These are phyloP conservation scores for Trichosporon sp. DNA, from an alignment of 1,284 basidiomycete genomes.

Conservation along the genomic window DNA sequence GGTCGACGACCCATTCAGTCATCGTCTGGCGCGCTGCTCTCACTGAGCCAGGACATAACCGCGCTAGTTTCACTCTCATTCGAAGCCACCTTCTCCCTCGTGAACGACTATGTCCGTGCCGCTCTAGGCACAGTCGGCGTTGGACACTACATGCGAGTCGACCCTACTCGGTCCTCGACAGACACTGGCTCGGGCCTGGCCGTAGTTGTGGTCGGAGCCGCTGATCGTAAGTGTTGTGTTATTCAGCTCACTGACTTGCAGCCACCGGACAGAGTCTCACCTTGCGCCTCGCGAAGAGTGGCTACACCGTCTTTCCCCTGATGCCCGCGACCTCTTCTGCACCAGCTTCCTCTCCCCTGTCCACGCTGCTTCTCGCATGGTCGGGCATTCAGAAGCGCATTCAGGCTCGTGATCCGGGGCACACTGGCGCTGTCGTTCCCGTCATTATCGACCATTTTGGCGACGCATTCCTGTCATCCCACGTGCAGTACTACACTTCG, in stretches of 20 bases:
- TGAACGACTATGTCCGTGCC: slow-evolving; percentile 40
- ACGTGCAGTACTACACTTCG: slow-evolving; percentile 20
- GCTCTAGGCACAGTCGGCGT: slow-evolving; percentile 38
- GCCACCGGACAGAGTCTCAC: slow-evolving; percentile 49
- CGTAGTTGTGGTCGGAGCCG: slow-evolving; percentile 48
- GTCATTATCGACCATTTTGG: slow-evolving; percentile 49
- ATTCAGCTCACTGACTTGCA: slow-evolving; percentile 28
- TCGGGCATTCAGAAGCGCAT: slow-evolving; percentile 47
- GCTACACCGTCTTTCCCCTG: slow-evolving; percentile 53
- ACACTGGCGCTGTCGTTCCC: slow-evolving; percentile 48
- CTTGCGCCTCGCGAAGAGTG: slow-evolving; percentile 48
- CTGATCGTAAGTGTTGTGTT: slow-evolving; percentile 40
- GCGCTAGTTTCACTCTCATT: slow-evolving; percentile 48
- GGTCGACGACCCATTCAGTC: slow-evolving; percentile 20
- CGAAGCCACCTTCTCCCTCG: slow-evolving; percentile 41
- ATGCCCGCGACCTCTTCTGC: slow-evolving; percentile 35
- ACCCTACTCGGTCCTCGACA: neutral
- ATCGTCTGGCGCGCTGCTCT: slow-evolving; percentile 36
- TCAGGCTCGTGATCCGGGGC: slow-evolving; percentile 37
- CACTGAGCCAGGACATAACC: slow-evolving; percentile 47
- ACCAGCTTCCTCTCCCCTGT: slow-evolving; percentile 38
- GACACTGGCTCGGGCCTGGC: slow-evolving; percentile 43
- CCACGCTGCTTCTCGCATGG: slow-evolving; percentile 47
- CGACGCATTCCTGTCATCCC: slow-evolving; percentile 26
- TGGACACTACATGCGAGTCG: slow-evolving; percentile 30